A percentile compares a stretch with the other conserved stretches of the same genome.
These are phyloP conservation scores for Hypoxylon sp. DNA, from an alignment of 2,329 filamentous ascomycete species.

Conservation along the genomic window DNA sequence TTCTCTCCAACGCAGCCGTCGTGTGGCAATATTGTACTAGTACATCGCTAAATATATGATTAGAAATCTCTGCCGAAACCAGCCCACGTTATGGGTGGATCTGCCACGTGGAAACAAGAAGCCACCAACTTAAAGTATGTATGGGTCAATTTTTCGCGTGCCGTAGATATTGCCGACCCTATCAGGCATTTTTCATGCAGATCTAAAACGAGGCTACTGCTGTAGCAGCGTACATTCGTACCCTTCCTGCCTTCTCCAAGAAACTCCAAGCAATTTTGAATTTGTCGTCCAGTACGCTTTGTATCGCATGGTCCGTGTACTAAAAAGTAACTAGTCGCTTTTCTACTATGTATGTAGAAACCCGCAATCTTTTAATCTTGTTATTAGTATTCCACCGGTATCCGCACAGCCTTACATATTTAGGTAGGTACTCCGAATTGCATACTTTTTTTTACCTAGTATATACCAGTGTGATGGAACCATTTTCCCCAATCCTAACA, in stretches of 20 bases:
- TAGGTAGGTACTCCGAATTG: background rate
- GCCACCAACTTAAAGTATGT: constrained; percentile 43
- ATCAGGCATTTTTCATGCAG: constrained; percentile 44
- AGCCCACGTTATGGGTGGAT: constrained; percentile 45
- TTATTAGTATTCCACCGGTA: constrained; percentile 10
- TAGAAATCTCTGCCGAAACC: constrained; percentile 46
- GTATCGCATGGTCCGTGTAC: constrained; percentile 12
- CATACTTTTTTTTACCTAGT: background rate
- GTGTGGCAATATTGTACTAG: constrained; percentile 15
- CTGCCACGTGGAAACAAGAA: constrained; percentile 45
- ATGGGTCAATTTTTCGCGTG: constrained; percentile 46
- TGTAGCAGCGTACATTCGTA: constrained; percentile 20
- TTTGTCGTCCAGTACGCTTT: too few species aligned
- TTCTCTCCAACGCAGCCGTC: constrained; percentile 8
- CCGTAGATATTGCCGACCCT: constrained; percentile 44
- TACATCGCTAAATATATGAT: constrained; percentile 37
- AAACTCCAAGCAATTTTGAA: too few species aligned
- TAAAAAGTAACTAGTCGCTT: background rate
- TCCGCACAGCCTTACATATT: constrained; percentile 9
- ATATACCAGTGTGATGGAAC: constrained; percentile 21
- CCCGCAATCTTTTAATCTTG: background rate
- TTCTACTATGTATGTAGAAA: background rate
- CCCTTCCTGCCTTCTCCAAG: constrained; percentile 5
- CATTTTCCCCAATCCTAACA: constrained; percentile 4
- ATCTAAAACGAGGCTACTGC: constrained; percentile 42